Conservation (phyloP, 257 asterid genomes). For the Solanum commersonii region DNA sequence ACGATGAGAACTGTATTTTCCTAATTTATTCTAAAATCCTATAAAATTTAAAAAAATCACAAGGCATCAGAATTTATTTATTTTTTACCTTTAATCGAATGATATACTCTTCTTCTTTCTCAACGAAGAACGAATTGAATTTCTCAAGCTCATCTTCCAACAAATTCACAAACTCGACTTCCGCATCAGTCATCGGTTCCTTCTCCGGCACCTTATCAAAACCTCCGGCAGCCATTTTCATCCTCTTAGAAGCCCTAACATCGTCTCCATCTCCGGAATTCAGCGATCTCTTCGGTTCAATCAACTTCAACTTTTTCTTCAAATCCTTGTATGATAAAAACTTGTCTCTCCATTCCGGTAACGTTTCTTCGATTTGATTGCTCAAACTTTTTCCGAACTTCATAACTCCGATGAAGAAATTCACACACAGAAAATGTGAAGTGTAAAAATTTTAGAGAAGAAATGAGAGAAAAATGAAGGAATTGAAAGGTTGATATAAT, state of each 20-base stretch:
- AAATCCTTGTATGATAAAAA: constrained; percentile 84
- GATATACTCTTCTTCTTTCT: constrained; percentile 84
- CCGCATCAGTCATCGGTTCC: constrained; percentile 56
- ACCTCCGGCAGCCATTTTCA: constrained; percentile 17
- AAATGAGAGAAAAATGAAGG: background rate
- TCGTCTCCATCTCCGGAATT: background rate
- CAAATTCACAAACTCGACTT: constrained; percentile 55
- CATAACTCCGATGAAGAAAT: constrained; percentile 16
- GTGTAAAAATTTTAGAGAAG: background rate
- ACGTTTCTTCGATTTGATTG: constrained; percentile 82
- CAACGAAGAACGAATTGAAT: constrained; percentile 74
- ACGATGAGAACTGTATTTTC: background rate
- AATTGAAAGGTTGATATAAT: background rate
- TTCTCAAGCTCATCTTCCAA: constrained; percentile 93
- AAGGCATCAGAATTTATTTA: background rate
- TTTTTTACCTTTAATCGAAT: constrained; percentile 60
- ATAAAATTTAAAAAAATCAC: background rate
- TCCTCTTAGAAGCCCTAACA: constrained; percentile 40
- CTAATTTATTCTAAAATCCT: background rate
- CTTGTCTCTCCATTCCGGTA: constrained; percentile 97
- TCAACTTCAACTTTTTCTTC: constrained; percentile 64
- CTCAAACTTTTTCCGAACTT: constrained; percentile 89
- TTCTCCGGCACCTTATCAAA: background rate
- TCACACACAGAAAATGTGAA: background rate
- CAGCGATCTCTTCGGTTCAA: constrained; percentile 37